These are phyloP conservation scores for Retiboletus flavoniger DNA, from an alignment of 1,284 basidiomycete species.

Conservation along the genomic window DNA sequence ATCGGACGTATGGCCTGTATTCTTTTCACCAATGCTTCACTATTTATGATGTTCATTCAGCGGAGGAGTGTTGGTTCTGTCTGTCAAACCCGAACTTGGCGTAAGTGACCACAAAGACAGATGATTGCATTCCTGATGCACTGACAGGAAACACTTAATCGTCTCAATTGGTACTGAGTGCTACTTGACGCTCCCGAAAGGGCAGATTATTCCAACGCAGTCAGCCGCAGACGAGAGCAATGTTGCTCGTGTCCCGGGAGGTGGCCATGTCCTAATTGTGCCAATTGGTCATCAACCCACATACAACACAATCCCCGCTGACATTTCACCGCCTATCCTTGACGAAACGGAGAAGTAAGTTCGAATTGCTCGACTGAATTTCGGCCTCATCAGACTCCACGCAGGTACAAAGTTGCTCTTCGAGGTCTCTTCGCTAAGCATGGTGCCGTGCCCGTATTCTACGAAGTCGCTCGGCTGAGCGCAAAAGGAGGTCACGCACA, in stretches of 20 bases:
- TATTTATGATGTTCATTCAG: conserved; percentile 38
- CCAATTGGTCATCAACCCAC: conserved; percentile 74
- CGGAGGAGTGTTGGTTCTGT: conserved; percentile 95
- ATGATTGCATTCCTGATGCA: conserved; percentile 8
- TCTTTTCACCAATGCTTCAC: neutral
- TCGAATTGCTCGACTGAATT: neutral
- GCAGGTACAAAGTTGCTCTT: conserved; percentile 79
- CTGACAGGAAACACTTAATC: conserved; percentile 84
- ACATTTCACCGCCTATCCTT: conserved; percentile 72
- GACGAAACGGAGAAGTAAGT: conserved; percentile 72
- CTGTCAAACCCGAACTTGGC: conserved; percentile 87
- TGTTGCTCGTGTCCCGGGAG: conserved; percentile 72
- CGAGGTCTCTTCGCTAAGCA: conserved; percentile 71
- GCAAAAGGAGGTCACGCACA: conserved; percentile 93
- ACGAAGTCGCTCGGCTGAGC: conserved; percentile 84
- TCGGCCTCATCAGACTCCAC: conserved; percentile 3
- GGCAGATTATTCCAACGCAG: conserved; percentile 84
- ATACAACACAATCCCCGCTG: conserved; percentile 66
- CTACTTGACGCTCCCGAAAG: conserved; percentile 91
- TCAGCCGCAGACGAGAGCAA: conserved; percentile 43
- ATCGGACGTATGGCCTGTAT: conserved; percentile 62
- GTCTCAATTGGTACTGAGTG: conserved; percentile 90
- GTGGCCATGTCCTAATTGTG: conserved; percentile 89
- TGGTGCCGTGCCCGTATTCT: conserved; percentile 68
- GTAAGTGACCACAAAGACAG: conserved; percentile 44